Base-by-base conservation (phyloP, 2,329 filamentous ascomycete genomes). In the Xylariaceae sp. region DNA sequence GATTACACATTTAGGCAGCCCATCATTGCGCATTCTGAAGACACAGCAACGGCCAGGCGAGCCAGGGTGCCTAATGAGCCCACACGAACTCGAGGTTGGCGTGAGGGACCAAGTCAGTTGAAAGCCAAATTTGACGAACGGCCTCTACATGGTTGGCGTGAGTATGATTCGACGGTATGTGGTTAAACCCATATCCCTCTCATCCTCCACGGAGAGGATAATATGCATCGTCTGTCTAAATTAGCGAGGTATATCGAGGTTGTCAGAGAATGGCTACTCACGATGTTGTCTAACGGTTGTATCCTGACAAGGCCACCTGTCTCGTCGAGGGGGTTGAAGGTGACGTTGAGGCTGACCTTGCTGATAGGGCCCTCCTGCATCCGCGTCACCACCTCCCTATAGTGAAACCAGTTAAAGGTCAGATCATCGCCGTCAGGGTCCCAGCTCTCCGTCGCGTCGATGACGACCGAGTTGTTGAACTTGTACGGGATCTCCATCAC, bases 371-470 rank as follows among this genome's bases (percentile, higher is more conserved):
- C 37, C 18, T 39, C 33, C 21, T 39, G 29, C 15, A 36, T 36
- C 6, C 33, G 29, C 33, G 22, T 9, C 6, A 29, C 28, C 21
- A 39, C 37, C 32, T 52, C 50, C 4, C 37, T 29, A 42, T 70
- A 68, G 23, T 68, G 63, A 43, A 59, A 64, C 65, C 65, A 68
- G 23, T 56, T 56, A 48, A 64, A 68, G 6, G 50, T 53, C 19
- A 68, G 42, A 14, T 10, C 18, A 26, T 55, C 53, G 5, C 40
- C 44, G 38, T 68, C 61, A 0, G 63, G 61, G 40, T 67, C 62
- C 32, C 61, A 65, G 2, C 58, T 61, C 27, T 48, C 47, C 2
- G 55, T 56, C 1, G 62, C 64, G 37, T 68, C 62, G 0, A 68
- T 48, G 1, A 41, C 51, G 14, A 67, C 43, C 0, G 44, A 51